Base-by-base conservation (phyloP, 495 filamentous ascomycete genomes). In the Xylaria venustula region DNA sequence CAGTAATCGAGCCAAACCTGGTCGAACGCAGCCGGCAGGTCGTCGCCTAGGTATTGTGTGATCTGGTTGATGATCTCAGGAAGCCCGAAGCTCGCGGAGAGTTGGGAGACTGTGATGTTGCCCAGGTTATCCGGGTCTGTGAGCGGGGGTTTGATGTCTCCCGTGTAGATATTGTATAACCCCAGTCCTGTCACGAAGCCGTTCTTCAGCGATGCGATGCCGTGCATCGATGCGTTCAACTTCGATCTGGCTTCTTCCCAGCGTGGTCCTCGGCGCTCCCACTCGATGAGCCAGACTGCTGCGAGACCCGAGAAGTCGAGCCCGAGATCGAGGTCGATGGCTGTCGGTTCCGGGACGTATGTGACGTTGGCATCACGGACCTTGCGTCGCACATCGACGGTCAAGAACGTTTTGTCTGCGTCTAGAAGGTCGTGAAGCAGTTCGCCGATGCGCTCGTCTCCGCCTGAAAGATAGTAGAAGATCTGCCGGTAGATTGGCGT, bases 241-340 rank as follows among this genome's bases (percentile, higher is more conserved):
- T 79, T 79, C 6, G 58, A 45, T 2, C 58, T 66, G 9, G 76
- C 71, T 56, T 79, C 72, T 47, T 76, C 63, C 78, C 77, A 79
- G 14, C 73, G 67, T 8, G 75, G 64, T 5, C 73, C 74, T 7
- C 73, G 75, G 3, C 79, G 64, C 58, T 81, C 78, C 78, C 77
- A 81, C 54, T 78, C 80, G 1, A 79, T 65, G 7, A 80, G 64
- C 77, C 78, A 82, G 1, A 71, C 75, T 11, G 69, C 69, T 2
- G 80, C 80, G 7, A 82, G 65, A 1, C 75, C 75, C 7, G 76
- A 73, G 76, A 79, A 82, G 63, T 82, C 79, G 7, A 77, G 75
- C 1, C 81, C 64, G 69, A 81, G 22, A 73, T 75, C 50, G 69
- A 83, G 14, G 67, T 82, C 19, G 67, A 83, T 8, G 70, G 79